Base-by-base conservation (phyloP, 225 moss, liverwort and hornwort species). In the Physcomitrellopsis africana region DNA sequence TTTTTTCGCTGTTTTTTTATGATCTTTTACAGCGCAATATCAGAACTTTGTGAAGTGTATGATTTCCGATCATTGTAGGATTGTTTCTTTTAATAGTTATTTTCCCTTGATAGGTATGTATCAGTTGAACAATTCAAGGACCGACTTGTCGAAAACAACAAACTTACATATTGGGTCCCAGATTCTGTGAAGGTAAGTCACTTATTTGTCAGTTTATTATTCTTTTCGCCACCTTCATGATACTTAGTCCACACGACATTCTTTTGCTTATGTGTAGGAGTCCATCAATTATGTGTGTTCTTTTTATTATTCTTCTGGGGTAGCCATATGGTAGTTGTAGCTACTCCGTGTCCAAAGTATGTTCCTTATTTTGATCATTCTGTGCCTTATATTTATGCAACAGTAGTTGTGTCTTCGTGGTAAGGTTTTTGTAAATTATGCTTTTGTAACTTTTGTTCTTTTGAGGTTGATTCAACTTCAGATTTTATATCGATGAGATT, bases 141-240 rank as follows among this genome's bases (percentile, higher is more conserved):
- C 72, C 84, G 81, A 67, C 83, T 97, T 62, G 51, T 93, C 72
- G 87, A 86, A 75, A 94, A 97, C 80, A 97, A 97, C 78, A 91
- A 86, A 55, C 70, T 75, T 63, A 97, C 94, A 8, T 94, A 97
- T 77, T 97, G 97, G 94, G 94, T 97, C 44, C 97, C 94, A 59
- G 94, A 93, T 15, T 75, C 89, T 80, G 97, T 97, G 51, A 97
- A 97, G 84, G 95, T 93, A 80, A 69, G 29, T 49, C 29, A 18
- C 42, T 51, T 62, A 8, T 27, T 68, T 79, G 10, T 44, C 22
- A 59, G 2, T 22, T 13, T 51, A n/a, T n/a, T n/a, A n/a, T n/a
- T n/a, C 14, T 37, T 65, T 47, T 60, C 0, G 14, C 44, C 46
- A 55, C 12, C 15, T 47, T 1, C 4, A 0, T 56, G 12, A 2